Percentiles rank a stretch among this genome's conserved stretches.
Evolutionary conservation across 768 basidiomycete species (phyloP).

Genomic region (Boletus rubroflammeus): DNA sequence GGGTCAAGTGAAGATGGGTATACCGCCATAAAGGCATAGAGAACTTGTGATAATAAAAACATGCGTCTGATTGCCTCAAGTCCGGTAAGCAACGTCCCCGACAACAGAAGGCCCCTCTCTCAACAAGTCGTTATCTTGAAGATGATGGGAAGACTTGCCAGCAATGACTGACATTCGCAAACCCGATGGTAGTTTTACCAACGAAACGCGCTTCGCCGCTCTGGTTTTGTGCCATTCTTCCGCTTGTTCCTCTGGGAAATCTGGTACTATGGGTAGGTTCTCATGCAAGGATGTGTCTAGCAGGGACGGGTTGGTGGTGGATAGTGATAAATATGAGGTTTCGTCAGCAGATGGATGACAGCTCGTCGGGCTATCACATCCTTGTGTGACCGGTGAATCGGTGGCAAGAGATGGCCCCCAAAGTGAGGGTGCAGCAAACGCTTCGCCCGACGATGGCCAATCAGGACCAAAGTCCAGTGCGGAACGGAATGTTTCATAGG

Average conservation of each 20-base stretch:
- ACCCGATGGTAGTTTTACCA: slow-evolving; percentile 68
- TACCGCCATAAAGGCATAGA: not conserved
- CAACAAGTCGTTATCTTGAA: slow-evolving; percentile 1
- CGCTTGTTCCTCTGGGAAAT: slow-evolving; percentile 63
- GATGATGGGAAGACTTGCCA: slow-evolving; percentile 14
- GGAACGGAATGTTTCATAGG: slow-evolving; percentile 63
- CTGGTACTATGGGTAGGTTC: slow-evolving; percentile 43
- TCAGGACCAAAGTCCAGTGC: slow-evolving; percentile 55
- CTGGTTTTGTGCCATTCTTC: slow-evolving; percentile 87
- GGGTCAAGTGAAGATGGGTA: slow-evolving; percentile 5
- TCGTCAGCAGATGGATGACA: slow-evolving; percentile 31
- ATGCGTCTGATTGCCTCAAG: not conserved
- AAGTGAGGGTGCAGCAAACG: slow-evolving; percentile 32
- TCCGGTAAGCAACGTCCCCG: slow-evolving; percentile 1
- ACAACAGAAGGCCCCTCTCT: slow-evolving; percentile 9
- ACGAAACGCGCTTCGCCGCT: slow-evolving; percentile 79
- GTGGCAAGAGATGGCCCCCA: slow-evolving; percentile 29
- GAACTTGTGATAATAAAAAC: slow-evolving; percentile 9
- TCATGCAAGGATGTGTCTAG: slow-evolving; percentile 37
- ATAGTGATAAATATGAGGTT: slow-evolving; percentile 22
- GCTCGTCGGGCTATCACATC: slow-evolving; percentile 29
- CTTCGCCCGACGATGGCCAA: slow-evolving; percentile 44
- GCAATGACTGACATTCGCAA: slow-evolving; percentile 30
- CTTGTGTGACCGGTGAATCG: slow-evolving; percentile 35
- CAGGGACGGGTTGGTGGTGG: slow-evolving; percentile 17